phyloP scores from a whole-genome alignment of 2,329 filamentous ascomycete genomes.

The Aspergillus cejpii region DNA sequence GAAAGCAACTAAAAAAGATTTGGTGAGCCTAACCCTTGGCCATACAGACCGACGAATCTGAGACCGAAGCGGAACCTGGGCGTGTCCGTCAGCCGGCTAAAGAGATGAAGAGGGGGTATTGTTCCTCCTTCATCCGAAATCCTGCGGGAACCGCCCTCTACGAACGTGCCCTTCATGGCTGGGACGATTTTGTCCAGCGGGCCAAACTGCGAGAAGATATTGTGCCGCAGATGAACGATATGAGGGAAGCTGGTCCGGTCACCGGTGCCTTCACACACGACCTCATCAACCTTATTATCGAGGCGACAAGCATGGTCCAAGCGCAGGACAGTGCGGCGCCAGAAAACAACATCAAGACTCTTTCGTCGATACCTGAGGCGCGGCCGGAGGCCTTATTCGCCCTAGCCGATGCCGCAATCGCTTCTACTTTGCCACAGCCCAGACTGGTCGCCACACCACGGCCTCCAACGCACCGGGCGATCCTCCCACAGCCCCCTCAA shows the following conservation, averaged over 20 bases:
- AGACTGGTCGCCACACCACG: conserved; percentile 43
- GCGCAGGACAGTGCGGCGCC: conserved; percentile 6
- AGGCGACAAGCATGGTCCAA: conserved; percentile 25
- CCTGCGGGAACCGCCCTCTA: conserved; percentile 31
- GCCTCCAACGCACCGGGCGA: conserved; percentile 30
- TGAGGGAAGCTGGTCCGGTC: conserved; percentile 23
- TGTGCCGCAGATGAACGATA: conserved; percentile 36
- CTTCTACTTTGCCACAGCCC: conserved; percentile 21
- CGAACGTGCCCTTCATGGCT: conserved; percentile 31
- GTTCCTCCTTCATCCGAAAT: conserved; percentile 31
- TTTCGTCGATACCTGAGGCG: conserved; percentile 9
- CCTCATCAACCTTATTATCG: conserved; percentile 23
- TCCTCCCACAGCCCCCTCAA: conserved; percentile 26
- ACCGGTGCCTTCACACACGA: conserved; percentile 22
- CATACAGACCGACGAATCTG: conserved; percentile 27
- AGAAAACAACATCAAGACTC: conserved; percentile 6
- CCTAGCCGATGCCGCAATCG: conserved; percentile 34
- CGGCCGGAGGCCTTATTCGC: conserved; percentile 27
- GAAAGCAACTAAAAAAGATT: too few relatives aligned
- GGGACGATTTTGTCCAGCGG: conserved; percentile 39
- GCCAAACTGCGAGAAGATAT: conserved; percentile 35
- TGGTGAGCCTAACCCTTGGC: too few relatives aligned
- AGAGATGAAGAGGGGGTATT: conserved; percentile 31
- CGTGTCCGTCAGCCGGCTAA: conserved; percentile 18
- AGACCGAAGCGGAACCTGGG: conserved; percentile 25